Conservation (phyloP, 2,329 filamentous ascomycete species). For the Epichloe festucae region DNA sequence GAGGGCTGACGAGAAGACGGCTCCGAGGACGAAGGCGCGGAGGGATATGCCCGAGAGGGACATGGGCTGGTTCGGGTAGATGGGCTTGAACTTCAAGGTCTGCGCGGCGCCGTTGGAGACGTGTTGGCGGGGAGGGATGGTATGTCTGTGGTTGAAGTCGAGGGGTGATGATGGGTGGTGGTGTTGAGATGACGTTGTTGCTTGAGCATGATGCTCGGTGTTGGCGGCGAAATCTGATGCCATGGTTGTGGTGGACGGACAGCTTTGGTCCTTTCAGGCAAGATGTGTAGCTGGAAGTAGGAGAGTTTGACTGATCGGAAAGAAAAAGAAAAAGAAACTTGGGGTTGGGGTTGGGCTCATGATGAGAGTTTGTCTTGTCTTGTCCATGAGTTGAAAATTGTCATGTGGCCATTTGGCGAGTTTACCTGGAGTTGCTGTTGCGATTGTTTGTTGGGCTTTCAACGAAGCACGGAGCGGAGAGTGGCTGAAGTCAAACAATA, state of each 20-base stretch:
- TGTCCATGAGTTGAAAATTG: neutral
- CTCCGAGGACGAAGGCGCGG: conserved; percentile 42
- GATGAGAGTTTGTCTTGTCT: neutral
- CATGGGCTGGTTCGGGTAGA: conserved; percentile 35
- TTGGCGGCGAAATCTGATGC: neutral
- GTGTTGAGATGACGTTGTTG: neutral
- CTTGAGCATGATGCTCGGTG: neutral
- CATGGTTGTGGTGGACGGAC: neutral
- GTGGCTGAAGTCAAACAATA: neutral
- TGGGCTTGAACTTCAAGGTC: neutral
- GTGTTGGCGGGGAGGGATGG: neutral
- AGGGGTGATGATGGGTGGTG: neutral
- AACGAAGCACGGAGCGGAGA: no score
- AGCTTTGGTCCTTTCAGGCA: no score
- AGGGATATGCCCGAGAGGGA: conserved; percentile 47
- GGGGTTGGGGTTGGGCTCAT: no score
- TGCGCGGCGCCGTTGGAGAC: neutral
- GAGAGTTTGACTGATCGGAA: no score
- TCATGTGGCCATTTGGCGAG: no score
- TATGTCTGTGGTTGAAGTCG: conserved; percentile 3
- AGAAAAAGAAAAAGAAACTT: no score
- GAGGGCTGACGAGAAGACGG: conserved; percentile 25
- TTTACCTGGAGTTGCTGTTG: neutral
- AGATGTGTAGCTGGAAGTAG: no score
- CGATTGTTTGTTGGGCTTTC: neutral